Evolutionary conservation across 2,329 filamentous ascomycete species (phyloP), one percentile per base, ranked within the genome.

Genomic region (Parascedosporium putredinis): DNA sequence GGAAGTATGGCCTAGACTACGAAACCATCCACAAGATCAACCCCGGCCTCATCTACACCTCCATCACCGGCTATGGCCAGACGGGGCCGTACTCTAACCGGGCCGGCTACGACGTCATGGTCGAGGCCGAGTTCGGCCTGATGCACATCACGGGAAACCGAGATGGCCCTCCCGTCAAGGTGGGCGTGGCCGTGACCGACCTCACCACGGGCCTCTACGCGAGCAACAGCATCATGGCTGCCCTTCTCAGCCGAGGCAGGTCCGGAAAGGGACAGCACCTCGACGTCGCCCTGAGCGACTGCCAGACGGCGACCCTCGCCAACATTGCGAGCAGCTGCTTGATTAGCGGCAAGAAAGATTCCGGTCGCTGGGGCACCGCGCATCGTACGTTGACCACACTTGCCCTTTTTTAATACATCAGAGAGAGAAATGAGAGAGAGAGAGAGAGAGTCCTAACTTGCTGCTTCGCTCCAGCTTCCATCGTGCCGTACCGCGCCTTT

Each of bases 21-120:
- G 81, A 84, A 23, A 87, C 85, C 0, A 67, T 98, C 2, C 78
- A 75, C 47, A 77, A 81, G 56, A 83, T 96, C 63, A 97, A 97
- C 61, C 90, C 91, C 0, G 71, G 74, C 5, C 74, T 98, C 44
- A 87, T 98, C 57, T 98, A 98, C 62, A 89, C 91, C 12, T 95
- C 88, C 57, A 95, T 98, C 58, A 98, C 93, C 0, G 93, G 93
- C 1, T 98, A 97, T 62, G 93, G 93, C 2, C 93, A 98, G 64
- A 95, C 87, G 1, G 93, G 93, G 0, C 93, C 93, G 0, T 95
- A 95, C 66, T 81, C 84, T 5, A 79, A 82, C 55, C 78, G 93
- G 12, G 89, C 93, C 3, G 93, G 93, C 4, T 98, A 98, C 73
- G 93, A 98, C 67, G 93, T 98, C 57, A 98, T 98, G 91, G 91